Evolutionary conservation across 1,284 basidiomycete genomes (phyloP), one percentile per base, ranked within the genome.

Genomic region (Apiotrichum domesticum): DNA sequence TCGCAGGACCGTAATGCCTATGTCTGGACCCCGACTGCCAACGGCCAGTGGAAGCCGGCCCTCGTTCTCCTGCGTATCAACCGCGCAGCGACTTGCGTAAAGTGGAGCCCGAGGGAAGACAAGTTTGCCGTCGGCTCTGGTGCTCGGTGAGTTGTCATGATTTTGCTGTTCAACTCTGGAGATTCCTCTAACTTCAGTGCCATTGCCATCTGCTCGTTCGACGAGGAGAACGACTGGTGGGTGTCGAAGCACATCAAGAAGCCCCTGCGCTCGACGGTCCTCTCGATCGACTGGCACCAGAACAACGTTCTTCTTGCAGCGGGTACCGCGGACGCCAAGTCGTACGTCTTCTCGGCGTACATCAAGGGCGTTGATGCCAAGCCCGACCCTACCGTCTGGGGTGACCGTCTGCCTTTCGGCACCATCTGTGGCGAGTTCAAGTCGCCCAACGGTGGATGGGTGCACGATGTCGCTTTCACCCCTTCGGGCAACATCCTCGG

Each of bases 161-260:
- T 10, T 29, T 6, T 8, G 4, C 48, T 6, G 34, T 5, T 3
- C 21, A 21, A 21, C 21, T 21, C 21, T 21, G 21, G 21, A 21
- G 21, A 21, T 21, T 21, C 21, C 21, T 3, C 34, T 15, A 3
- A 15, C 14, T 5, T 34, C 47, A 89, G 93, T 43, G 88, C 91
- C 40, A 93, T 97, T 67, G 90, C 92, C 9, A 84, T 97, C 50
- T 97, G 93, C 74, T 93, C 89, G 14, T 97, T 95, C 72, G 93
- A 97, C 73, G 82, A 88, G 32, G 93, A 97, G 79, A 95, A 92
- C 79, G 90, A 99, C 75, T 99, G 96, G 96, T 99, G 96, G 96
- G 92, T 97, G 2, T 88, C 94, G 21, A 93, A 92, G 75, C 88
- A 92, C 68, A 81, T 99, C 77, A 98, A 98, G 85, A 97, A 97